phyloP scores from a whole-genome alignment of 768 basidiomycete genomes.

The Favolaschia claudopus region DNA sequence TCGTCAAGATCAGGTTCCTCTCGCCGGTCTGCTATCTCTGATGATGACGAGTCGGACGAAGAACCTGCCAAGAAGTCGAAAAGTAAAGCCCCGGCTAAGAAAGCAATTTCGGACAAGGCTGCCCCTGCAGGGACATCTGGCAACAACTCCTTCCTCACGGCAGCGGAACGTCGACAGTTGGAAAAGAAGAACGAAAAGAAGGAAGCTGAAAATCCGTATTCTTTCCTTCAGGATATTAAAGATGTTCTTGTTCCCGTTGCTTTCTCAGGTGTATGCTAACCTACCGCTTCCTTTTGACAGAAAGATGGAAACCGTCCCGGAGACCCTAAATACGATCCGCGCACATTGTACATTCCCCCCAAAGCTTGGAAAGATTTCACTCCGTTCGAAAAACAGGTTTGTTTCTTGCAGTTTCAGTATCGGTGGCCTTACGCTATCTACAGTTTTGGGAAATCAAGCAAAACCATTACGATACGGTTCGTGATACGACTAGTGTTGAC shows the following conservation, averaged over 20 bases:
- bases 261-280: neutral
- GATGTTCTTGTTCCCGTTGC: constrained; percentile 61
- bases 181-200: constrained; percentile 87
- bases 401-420: constrained; percentile 15
- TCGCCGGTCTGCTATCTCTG: constrained; percentile 45
- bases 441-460: constrained; percentile 96
- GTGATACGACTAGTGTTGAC: constrained; percentile 19
- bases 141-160: constrained; percentile 71
- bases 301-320: constrained; percentile 82
- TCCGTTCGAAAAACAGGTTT: constrained; percentile 92
- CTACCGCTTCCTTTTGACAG: constrained; percentile 44
- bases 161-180: constrained; percentile 79
- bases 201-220: constrained; percentile 75
- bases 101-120: constrained; percentile 36
- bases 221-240: constrained; percentile 72
- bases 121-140: constrained; percentile 30
- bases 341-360: constrained; percentile 83
- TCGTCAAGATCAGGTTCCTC: constrained; percentile 52
- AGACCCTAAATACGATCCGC: constrained; percentile 89
- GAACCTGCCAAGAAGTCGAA: constrained; percentile 44
- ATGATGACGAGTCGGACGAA: constrained; percentile 46
- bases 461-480: constrained; percentile 93
- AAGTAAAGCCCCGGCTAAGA: constrained; percentile 37
- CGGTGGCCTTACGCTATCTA: neutral
- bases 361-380: constrained; percentile 85